These are phyloP conservation scores for Daphne laureola DNA, from an alignment of 441 rosid genomes.

Conservation along the genomic window DNA sequence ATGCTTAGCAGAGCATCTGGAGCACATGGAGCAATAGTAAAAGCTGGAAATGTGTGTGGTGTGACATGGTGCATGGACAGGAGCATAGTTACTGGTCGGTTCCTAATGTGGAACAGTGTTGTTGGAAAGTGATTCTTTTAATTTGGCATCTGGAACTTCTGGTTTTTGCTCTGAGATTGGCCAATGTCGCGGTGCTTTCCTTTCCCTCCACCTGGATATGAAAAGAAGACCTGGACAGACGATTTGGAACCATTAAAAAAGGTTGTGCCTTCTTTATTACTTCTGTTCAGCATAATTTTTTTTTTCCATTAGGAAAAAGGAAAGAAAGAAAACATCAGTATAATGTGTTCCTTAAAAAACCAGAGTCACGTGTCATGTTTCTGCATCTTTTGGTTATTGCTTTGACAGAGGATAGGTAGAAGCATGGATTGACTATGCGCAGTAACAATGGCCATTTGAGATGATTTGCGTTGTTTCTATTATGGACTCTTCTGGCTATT, in stretches of 20 bases:
- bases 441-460: too few species aligned
- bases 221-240: slow-evolving; percentile 31
- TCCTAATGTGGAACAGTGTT: slow-evolving; percentile 27
- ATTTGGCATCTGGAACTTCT: slow-evolving; percentile 16
- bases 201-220: slow-evolving; percentile 50
- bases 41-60: slow-evolving; percentile 31
- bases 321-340: too few species aligned
- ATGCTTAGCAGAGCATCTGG: slow-evolving; percentile 12
- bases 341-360: too few species aligned
- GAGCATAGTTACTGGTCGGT: slow-evolving; percentile 30
- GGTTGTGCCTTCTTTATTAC: slow-evolving; percentile 18
- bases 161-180: slow-evolving; percentile 16
- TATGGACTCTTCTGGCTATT: too few species aligned
- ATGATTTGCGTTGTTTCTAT: too few species aligned
- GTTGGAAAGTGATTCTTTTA: slow-evolving; percentile 24
- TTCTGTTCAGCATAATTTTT: neutral
- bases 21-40: slow-evolving; percentile 22
- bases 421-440: too few species aligned
- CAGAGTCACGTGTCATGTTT: too few species aligned
- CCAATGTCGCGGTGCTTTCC: slow-evolving; percentile 59
- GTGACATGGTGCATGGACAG: slow-evolving; percentile 43
- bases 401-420: too few species aligned
- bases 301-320: too few species aligned
- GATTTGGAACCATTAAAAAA: slow-evolving; percentile 30
- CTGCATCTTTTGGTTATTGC: too few species aligned